Evolutionary conservation across 495 filamentous ascomycete genomes (phyloP).

Genomic region (Xylaria bambusicola): DNA sequence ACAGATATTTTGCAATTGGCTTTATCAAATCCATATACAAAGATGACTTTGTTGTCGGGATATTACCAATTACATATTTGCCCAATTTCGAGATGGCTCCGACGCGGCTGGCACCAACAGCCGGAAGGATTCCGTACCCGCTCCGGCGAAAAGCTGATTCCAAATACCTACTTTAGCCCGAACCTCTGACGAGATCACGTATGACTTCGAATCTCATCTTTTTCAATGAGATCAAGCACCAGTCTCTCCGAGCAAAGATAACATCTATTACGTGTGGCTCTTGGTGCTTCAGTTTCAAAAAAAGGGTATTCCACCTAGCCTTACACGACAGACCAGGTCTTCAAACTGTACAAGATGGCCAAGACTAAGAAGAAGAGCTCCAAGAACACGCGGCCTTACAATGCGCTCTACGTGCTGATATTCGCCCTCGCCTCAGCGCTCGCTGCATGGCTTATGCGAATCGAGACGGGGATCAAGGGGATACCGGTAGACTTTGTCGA

Average conservation of each 20-base stretch:
- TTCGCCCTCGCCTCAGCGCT: conserved; percentile 17
- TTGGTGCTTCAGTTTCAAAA: background rate
- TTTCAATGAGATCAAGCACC: no score
- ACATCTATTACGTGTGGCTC: background rate
- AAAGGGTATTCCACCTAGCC: background rate
- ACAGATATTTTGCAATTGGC: no score
- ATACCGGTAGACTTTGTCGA: conserved; percentile 23
- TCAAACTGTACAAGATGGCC: conserved; percentile 14
- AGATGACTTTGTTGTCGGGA: no score
- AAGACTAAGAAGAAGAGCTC: conserved; percentile 16
- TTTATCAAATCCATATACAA: no score
- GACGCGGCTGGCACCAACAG: no score
- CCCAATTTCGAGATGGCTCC: no score
- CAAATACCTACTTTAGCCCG: no score
- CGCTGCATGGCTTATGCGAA: conserved; percentile 27
- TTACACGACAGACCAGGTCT: background rate
- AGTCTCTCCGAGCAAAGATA: background rate
- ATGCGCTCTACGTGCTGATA: conserved; percentile 21
- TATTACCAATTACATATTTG: no score
- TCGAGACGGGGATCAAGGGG: conserved; percentile 21
- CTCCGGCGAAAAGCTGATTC: no score
- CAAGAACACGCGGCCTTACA: conserved; percentile 23
- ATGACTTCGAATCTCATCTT: no score
- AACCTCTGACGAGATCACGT: no score
- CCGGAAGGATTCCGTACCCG: no score